Evolutionary conservation across 2,329 filamentous ascomycete genomes (phyloP).

Genomic region (Hortaea sp.): DNA sequence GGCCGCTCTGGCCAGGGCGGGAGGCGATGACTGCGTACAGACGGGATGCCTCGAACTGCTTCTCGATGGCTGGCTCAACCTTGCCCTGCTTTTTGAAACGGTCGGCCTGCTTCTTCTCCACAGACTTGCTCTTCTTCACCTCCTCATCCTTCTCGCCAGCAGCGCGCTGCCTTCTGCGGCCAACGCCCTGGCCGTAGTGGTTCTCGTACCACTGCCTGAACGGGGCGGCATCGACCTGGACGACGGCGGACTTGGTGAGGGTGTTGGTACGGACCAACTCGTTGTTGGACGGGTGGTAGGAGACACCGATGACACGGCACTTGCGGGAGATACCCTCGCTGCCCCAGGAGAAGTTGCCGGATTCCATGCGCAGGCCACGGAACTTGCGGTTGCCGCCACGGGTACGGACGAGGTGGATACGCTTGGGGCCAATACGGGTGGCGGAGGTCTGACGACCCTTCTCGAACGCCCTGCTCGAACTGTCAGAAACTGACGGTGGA

Average conservation of each 20-base stretch:
- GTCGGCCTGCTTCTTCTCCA: constrained; percentile 92
- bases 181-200: constrained; percentile 88
- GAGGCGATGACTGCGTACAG: constrained; percentile 87
- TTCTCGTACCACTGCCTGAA: constrained; percentile 99
- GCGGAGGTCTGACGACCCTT: constrained; percentile 98
- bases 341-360: constrained; percentile 98
- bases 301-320: constrained; percentile 96
- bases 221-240: constrained; percentile 96
- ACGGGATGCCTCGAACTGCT: constrained; percentile 99
- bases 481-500: constrained; percentile 51
- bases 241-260: constrained; percentile 95
- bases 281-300: constrained; percentile 99
- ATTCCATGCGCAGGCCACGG: constrained; percentile 96
- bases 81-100: constrained; percentile 78
- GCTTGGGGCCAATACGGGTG: constrained; percentile 97
- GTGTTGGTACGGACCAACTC: constrained; percentile 99
- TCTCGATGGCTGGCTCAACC: constrained; percentile 86
- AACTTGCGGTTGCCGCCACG: constrained; percentile 99
- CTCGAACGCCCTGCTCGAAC: constrained; percentile 94
- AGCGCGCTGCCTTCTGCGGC: constrained; percentile 75
- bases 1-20: constrained; percentile 92
- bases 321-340: constrained; percentile 98
- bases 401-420: constrained; percentile 92
- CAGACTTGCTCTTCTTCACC: constrained; percentile 86
- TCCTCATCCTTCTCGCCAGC: constrained; percentile 56